Evolutionary conservation across 805 yeast genomes (phyloP), one percentile per base, ranked within the genome.

Genomic region (Vanderwaltozyma tropicalis): DNA sequence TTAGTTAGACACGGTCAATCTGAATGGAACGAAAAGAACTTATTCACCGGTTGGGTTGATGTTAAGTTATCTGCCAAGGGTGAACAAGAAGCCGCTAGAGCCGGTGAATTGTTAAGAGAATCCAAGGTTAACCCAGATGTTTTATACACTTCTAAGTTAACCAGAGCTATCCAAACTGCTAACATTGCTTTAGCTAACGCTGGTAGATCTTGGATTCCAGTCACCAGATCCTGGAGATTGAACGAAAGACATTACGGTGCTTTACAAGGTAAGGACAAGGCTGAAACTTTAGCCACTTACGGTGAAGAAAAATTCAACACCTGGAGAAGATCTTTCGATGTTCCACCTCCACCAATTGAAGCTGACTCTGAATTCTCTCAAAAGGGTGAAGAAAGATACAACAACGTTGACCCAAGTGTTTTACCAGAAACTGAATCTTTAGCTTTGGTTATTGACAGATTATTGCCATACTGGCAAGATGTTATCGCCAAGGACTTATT

Each of bases 221-320:
- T 83, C 57, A 77, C 80, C 67, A 84, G 96, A 75, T 76, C 89
- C 40, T 89, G 96, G 96, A 83, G 96, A 76, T 77, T 88, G 65
- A 88, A 88, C 73, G 97, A 88, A 74, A 92, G 97, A 76, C 96
- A 88, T 70, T 88, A 88, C 73, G 97, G 97, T 76, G 96, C 86
- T 54, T 77, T 88, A 60, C 96, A 89, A 72, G 97, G 97, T 67
- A 87, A 89, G 74, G 94, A 89, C 75, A 88, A 88, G 74, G 96
- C 96, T 53, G 88, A 74, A 57, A 82, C 95, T 51, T 75, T 87
- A 61, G 88, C 77, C 58, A 66, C 76, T 57, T 88, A 76, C 71
- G 97, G 97, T 62, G 68, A 76, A 57, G 96, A 86, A 66, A 77
- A 86, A 71, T 89, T 89, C 86, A 86, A 77, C 74, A 82, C 80